Conservation (phyloP, 371 early-diverging fungal species). For the Saksenaea vasiformis region DNA sequence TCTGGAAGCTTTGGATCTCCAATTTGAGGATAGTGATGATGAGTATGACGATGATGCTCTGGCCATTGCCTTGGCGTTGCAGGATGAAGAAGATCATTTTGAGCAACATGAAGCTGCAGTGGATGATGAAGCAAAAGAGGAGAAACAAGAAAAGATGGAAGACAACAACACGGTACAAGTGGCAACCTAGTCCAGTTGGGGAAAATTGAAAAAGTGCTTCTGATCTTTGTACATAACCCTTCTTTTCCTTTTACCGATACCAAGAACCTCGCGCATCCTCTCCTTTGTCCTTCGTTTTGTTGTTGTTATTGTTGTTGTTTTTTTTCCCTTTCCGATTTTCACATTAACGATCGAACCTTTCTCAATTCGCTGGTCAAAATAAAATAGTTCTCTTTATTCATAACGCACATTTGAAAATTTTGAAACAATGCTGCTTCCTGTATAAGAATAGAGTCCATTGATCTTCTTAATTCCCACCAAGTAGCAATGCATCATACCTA, state of each 20-base stretch:
- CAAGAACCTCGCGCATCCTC: neutral
- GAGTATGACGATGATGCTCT: slow-evolving; percentile 32
- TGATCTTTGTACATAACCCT: neutral
- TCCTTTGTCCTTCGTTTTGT: neutral
- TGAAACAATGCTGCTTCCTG: too few species aligned
- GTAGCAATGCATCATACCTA: too few species aligned
- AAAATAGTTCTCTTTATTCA: too few species aligned
- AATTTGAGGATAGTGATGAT: slow-evolving; percentile 21
- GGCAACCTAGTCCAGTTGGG: neutral
- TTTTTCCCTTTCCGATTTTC: neutral
- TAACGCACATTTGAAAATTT: too few species aligned
- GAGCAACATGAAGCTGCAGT: slow-evolving; percentile 8
- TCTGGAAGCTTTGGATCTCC: slow-evolving; percentile 23
- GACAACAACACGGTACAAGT: neutral
- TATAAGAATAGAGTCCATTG: too few species aligned
- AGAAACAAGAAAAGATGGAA: neutral
- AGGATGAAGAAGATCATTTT: slow-evolving; percentile 7
- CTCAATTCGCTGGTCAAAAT: too few species aligned
- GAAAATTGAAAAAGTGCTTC: neutral
- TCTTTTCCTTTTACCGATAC: neutral
- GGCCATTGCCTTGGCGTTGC: slow-evolving; percentile 14
- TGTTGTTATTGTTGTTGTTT: neutral
- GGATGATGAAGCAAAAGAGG: slow-evolving; percentile 8
- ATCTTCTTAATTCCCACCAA: too few species aligned
- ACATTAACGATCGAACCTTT: too few species aligned